phyloP scores from a whole-genome alignment of 768 basidiomycete species.

The Psilocybe subaeruginosa region DNA sequence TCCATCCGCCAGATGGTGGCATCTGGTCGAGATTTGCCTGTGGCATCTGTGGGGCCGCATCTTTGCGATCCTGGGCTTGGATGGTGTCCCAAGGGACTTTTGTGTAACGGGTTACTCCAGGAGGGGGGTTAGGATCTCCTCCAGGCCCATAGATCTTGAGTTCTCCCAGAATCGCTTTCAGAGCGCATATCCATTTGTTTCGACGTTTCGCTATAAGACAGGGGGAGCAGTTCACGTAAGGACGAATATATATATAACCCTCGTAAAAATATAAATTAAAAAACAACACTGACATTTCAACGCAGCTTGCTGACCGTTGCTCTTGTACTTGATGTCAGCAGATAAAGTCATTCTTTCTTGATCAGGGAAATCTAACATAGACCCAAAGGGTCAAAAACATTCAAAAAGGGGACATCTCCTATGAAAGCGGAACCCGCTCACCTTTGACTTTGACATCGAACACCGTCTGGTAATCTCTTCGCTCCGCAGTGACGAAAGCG shows the following conservation, averaged over 20 bases:
- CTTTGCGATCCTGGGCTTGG: slow-evolving; percentile 40
- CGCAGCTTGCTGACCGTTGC: slow-evolving; percentile 81
- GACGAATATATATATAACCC: background rate
- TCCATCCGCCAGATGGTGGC: slow-evolving; percentile 46
- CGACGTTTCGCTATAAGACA: slow-evolving; percentile 63
- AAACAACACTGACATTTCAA: slow-evolving; percentile 53
- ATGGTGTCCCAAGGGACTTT: slow-evolving; percentile 74
- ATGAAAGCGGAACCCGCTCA: slow-evolving; percentile 24
- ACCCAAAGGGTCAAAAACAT: slow-evolving; percentile 5
- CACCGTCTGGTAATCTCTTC: slow-evolving; percentile 73
- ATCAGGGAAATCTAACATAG: slow-evolving; percentile 66
- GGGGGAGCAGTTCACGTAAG: slow-evolving; percentile 7
- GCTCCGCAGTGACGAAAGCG: slow-evolving; percentile 67
- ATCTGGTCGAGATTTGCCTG: slow-evolving; percentile 25
- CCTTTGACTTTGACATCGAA: slow-evolving; percentile 78
- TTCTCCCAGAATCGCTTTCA: slow-evolving; percentile 74
- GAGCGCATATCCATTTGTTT: slow-evolving; percentile 91
- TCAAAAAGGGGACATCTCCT: slow-evolving; percentile 4
- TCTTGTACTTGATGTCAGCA: slow-evolving; percentile 88
- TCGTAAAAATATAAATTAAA: background rate
- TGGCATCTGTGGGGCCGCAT: slow-evolving; percentile 23
- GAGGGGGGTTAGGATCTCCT: slow-evolving; percentile 58
- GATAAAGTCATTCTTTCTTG: slow-evolving; percentile 78
- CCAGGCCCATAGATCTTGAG: slow-evolving; percentile 70
- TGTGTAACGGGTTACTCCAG: slow-evolving; percentile 63